A percentile compares a stretch with the other conserved stretches of the same genome.
Evolutionary conservation across 1,139 yeast species (phyloP).

Genomic region (Protomyces gravidus): DNA sequence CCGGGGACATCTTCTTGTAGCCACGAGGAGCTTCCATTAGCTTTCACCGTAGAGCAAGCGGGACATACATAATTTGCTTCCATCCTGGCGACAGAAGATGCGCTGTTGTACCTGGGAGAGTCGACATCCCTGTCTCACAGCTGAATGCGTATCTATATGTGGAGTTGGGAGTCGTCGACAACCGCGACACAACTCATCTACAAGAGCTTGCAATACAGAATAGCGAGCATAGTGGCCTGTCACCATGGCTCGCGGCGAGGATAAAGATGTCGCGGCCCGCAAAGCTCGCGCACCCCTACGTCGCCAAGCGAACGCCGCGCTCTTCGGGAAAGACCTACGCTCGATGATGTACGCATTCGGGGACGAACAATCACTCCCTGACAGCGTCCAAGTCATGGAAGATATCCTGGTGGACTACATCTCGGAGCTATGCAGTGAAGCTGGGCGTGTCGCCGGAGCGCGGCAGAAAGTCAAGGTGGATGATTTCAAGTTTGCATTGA

Average conservation of each 20-base stretch:
- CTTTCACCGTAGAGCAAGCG: neutral
- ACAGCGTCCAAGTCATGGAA: constrained; percentile 73
- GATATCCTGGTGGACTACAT: constrained; percentile 77
- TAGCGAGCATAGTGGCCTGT: too few relatives aligned
- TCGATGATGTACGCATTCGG: constrained; percentile 80
- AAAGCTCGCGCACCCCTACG: neutral
- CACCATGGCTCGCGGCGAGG: neutral
- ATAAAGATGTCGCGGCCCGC: neutral
- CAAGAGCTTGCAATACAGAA: neutral
- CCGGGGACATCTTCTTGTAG: constrained; percentile 86
- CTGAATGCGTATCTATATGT: too few relatives aligned
- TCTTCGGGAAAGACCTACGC: neutral
- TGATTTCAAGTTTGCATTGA: constrained; percentile 77
- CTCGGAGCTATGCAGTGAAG: constrained; percentile 62
- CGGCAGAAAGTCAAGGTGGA: constrained; percentile 76
- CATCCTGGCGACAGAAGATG: constrained; percentile 44
- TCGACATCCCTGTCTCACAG: neutral
- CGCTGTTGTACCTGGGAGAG: constrained; percentile 3
- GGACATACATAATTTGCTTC: constrained; percentile 58
- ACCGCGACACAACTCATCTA: neutral
- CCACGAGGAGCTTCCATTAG: constrained; percentile 50
- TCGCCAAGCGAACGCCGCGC: neutral
- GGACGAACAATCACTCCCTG: constrained; percentile 73
- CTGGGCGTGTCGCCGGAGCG: constrained; percentile 51
- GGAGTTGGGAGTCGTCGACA: neutral